These are phyloP conservation scores for Adansonia madagascariensis DNA, from an alignment of 441 rosid species.

Conservation along the genomic window DNA sequence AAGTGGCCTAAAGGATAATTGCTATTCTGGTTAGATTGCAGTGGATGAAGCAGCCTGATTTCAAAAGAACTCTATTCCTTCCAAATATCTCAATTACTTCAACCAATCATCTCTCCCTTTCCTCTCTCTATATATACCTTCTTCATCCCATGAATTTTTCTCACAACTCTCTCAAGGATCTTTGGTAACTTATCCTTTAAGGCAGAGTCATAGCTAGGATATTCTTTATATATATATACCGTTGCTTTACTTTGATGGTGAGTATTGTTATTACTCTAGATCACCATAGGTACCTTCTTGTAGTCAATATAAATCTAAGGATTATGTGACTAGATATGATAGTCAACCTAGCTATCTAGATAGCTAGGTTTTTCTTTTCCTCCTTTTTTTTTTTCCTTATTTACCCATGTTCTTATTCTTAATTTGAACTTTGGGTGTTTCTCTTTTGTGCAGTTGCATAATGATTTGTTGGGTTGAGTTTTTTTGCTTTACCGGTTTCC, in stretches of 20 bases:
- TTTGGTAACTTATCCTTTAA: background rate
- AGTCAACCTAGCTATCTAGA: background rate
- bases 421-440: conserved; percentile 18
- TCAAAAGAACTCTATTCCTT: background rate
- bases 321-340: background rate
- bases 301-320: background rate
- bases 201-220: background rate
- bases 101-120: conserved; percentile 3
- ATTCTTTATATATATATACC: background rate
- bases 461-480: conserved; percentile 22
- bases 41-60: background rate
- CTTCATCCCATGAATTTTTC: background rate
- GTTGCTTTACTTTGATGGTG: background rate
- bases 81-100: background rate
- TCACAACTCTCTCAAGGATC: background rate
- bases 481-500: conserved; percentile 23
- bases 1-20: background rate
- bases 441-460: background rate
- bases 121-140: conserved; percentile 26
- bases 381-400: background rate
- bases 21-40: conserved; percentile 15
- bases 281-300: background rate
- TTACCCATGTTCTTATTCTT: background rate
- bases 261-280: background rate
- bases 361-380: background rate